These are phyloP conservation scores for Pichia sp. DNA, from an alignment of 1,139 yeast species.

Conservation along the genomic window DNA sequence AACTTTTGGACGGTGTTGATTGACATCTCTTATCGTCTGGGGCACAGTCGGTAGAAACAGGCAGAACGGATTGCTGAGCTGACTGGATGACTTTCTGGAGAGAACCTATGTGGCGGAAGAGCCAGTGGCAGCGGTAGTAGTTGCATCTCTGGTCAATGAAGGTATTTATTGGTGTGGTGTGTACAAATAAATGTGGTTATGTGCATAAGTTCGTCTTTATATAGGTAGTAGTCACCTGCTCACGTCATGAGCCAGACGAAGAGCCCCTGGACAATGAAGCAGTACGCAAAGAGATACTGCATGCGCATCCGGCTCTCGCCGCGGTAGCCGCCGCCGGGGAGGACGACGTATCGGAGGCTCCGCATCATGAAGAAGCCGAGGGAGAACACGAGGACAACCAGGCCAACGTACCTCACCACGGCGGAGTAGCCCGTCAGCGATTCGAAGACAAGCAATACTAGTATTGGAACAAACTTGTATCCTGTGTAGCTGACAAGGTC, in stretches of 20 bases:
- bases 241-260: constrained; percentile 31
- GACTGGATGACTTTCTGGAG: too few relatives aligned
- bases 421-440: constrained; percentile 35
- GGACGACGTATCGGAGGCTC: constrained; percentile 71
- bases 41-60: too few relatives aligned
- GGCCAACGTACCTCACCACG: constrained; percentile 37
- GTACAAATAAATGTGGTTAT: neutral
- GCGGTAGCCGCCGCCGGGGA: constrained; percentile 52
- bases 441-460: constrained; percentile 50
- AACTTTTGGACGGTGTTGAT: too few relatives aligned
- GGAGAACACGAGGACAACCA: constrained; percentile 45
- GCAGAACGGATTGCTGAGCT: too few relatives aligned
- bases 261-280: constrained; percentile 72
- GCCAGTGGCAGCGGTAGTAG: too few relatives aligned
- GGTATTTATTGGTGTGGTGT: too few relatives aligned
- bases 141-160: too few relatives aligned
- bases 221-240: neutral
- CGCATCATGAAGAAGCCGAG: constrained; percentile 75
- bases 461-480: constrained; percentile 84
- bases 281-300: constrained; percentile 79
- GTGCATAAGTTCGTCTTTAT: neutral
- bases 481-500: constrained; percentile 90
- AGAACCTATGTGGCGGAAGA: too few relatives aligned
- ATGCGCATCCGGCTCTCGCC: constrained; percentile 58
- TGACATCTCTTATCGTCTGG: too few relatives aligned